phyloP scores from a whole-genome alignment of 192 early-diverging fungal species.

The Linnemannia zychae region DNA sequence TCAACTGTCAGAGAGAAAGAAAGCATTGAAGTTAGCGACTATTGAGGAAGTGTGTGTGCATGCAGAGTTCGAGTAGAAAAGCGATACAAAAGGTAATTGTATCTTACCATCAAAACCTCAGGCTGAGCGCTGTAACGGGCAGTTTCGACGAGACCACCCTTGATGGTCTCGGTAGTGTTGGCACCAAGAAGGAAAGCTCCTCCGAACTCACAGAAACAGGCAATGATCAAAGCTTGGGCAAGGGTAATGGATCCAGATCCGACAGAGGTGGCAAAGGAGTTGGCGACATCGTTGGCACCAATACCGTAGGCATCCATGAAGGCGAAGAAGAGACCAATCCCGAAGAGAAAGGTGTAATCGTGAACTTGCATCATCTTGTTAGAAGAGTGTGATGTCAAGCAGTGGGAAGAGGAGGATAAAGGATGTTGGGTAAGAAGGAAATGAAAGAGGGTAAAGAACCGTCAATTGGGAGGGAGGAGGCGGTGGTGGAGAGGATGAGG shows the following conservation, averaged over 20 bases:
- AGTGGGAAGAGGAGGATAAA: background rate
- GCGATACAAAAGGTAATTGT: background rate
- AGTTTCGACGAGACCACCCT: constrained; percentile 76
- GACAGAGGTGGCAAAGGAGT: constrained; percentile 89
- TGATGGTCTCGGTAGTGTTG: constrained; percentile 83
- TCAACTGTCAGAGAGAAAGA: constrained; percentile 66
- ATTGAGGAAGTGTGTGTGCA: background rate
- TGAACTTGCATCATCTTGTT: constrained; percentile 63
- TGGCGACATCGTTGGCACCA: constrained; percentile 92
- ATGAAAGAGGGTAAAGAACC: background rate
- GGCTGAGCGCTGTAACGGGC: constrained; percentile 68
- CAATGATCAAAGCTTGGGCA: constrained; percentile 80
- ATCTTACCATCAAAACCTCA: constrained; percentile 75
- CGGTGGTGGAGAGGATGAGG: background rate
- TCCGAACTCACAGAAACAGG: constrained; percentile 86
- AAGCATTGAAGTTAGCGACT: no score
- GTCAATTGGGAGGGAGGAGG: background rate
- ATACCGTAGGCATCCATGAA: constrained; percentile 82
- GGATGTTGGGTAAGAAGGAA: background rate
- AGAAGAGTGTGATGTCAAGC: constrained; percentile 7
- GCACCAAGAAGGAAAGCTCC: constrained; percentile 85
- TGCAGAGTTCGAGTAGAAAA: background rate
- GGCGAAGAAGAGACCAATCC: constrained; percentile 69
- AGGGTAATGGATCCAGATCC: constrained; percentile 84
- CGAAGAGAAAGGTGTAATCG: constrained; percentile 73